These are phyloP conservation scores for Allomyces arbusculus DNA, from an alignment of 192 early-diverging fungal genomes.

Conservation along the genomic window DNA sequence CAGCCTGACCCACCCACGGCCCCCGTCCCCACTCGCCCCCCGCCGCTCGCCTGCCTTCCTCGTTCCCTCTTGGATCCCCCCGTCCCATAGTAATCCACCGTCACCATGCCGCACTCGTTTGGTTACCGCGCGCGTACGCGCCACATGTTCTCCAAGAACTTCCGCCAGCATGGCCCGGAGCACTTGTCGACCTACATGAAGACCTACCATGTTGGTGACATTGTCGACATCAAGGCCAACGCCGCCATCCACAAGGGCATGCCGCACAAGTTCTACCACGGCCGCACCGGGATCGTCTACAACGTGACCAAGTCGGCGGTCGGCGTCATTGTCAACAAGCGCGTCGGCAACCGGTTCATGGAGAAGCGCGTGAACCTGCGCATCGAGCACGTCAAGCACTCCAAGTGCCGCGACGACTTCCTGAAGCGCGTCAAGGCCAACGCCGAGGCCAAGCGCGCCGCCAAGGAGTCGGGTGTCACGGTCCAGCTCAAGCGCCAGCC, in stretches of 20 bases:
- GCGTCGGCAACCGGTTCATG: slow-evolving; percentile 90
- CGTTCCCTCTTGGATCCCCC: background rate
- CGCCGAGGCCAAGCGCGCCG: slow-evolving; percentile 59
- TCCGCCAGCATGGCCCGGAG: slow-evolving; percentile 85
- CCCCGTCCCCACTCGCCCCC: background rate
- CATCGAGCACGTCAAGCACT: slow-evolving; percentile 98
- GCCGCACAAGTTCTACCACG: slow-evolving; percentile 99
- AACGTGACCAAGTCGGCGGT: slow-evolving; percentile 99
- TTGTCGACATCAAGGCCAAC: slow-evolving; percentile 98
- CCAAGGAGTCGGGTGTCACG: slow-evolving; percentile 51
- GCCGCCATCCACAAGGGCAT: slow-evolving; percentile 98
- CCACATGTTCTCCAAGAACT: slow-evolving; percentile 92
- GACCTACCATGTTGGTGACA: slow-evolving; percentile 97
- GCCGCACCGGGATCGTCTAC: slow-evolving; percentile 94
- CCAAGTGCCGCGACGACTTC: slow-evolving; percentile 97
- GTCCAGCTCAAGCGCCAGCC: slow-evolving; percentile 82
- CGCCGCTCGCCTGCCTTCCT: background rate
- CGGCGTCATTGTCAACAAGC: slow-evolving; percentile 97
- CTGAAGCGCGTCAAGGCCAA: slow-evolving; percentile 92
- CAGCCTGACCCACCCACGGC: background rate
- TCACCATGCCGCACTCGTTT: slow-evolving; percentile 60
- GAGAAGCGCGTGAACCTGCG: slow-evolving; percentile 98
- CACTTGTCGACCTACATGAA: slow-evolving; percentile 92
- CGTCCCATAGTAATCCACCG: slow-evolving; percentile 9
- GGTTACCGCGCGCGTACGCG: slow-evolving; percentile 95